phyloP scores from a whole-genome alignment of 768 basidiomycete species.

The Grammothele lineata region DNA sequence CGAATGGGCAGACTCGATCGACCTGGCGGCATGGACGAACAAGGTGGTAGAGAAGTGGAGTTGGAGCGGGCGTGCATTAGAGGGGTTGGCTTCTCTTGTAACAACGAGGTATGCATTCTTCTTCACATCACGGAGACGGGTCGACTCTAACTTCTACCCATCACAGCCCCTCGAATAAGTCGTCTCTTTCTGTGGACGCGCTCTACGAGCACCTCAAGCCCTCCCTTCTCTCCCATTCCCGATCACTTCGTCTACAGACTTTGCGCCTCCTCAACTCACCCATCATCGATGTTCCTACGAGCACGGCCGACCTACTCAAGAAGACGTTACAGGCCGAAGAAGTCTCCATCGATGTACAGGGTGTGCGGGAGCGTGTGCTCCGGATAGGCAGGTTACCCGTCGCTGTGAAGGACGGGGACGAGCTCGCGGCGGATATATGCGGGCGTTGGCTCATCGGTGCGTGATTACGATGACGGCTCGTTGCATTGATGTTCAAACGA shows the following conservation, averaged over 20 bases:
- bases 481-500: background rate
- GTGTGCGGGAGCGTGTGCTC: constrained; percentile 81
- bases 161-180: constrained; percentile 1
- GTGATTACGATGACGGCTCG: constrained; percentile 17
- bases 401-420: constrained; percentile 51
- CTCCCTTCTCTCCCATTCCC: constrained; percentile 71
- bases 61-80: constrained; percentile 53
- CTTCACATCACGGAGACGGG: no score
- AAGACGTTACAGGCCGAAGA: constrained; percentile 79
- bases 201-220: constrained; percentile 50
- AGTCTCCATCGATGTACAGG: constrained; percentile 69
- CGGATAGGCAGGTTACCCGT: constrained; percentile 69
- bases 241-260: constrained; percentile 54
- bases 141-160: no score
- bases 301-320: constrained; percentile 50
- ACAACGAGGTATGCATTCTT: constrained; percentile 39
- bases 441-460: constrained; percentile 71
- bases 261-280: constrained; percentile 61
- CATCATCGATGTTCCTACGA: constrained; percentile 39
- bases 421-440: constrained; percentile 57
- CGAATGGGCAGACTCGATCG: constrained; percentile 46
- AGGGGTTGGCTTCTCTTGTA: constrained; percentile 47
- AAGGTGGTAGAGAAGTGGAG: constrained; percentile 47
- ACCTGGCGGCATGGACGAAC: constrained; percentile 47
- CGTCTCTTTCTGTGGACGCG: constrained; percentile 34